Base-by-base conservation (phyloP, 805 yeast genomes). In the Teunomyces gatunensis region DNA sequence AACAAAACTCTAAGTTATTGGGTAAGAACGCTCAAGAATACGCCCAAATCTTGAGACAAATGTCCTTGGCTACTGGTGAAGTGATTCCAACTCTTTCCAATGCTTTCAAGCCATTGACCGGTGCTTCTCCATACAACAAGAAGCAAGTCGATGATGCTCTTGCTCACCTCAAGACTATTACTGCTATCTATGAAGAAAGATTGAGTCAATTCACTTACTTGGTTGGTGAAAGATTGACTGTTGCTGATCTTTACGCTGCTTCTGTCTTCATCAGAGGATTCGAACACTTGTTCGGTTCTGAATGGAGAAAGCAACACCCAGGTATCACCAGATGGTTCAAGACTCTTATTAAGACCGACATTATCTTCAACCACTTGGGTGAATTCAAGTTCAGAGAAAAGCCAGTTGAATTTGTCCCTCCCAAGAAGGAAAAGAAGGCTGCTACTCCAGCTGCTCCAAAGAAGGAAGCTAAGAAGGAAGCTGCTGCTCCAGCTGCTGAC, bases 71-170 rank as follows among this genome's bases (percentile, higher is more conserved):
- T 66, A 88, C 85, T 77, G 60, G 79, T 57, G 96, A 91, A 59
- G 57, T 86, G 49, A 64, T 85, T 55, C 59, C 72, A 41, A 59
- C 68, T 48, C 57, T 44, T 30, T 43, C 78, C 49, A 59, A 54
- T 33, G 79, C 80, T 54, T 80, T 88, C 69, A 64, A 65, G 50
- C 86, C 89, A 57, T 63, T 86, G 47, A 60, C 68, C 42, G 96
- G 96, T 60, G 68, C 63, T 45, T 65, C 54, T 46, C 91, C 95
- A 54, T 89, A 81, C 84, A 84, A 87, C 85, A 86, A 87, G 81
- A 85, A 83, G 71, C 50, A 61, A 52, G 79, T 78, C 50, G 87
- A 84, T 49, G 75, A 71, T 33, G 71, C 71, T 39, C 47, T 47
- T 20, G 78, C 59, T 18, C 54, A 61, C 49, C 60, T 77, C 46